Conservation (phyloP, 306 rosid genomes). For the Spatholobus suberectus region DNA sequence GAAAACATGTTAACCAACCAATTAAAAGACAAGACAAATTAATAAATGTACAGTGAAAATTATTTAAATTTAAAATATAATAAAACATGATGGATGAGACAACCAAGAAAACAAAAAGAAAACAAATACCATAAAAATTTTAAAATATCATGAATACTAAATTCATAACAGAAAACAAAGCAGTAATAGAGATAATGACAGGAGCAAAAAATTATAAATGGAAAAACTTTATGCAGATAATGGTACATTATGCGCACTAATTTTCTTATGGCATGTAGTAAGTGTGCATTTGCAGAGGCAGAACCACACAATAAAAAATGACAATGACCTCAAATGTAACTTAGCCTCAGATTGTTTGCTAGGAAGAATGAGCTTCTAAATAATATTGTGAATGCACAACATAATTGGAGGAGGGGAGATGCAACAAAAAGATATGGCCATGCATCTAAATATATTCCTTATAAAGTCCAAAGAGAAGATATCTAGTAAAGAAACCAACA, state of each 20-base stretch:
- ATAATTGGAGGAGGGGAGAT: not conserved
- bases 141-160: not conserved
- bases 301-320: constrained; percentile 7
- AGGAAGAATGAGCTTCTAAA: not conserved
- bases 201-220: not conserved
- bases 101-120: not conserved
- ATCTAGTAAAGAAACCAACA: not conserved
- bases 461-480: not conserved
- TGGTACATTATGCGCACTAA: not conserved
- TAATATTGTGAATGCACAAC: not conserved
- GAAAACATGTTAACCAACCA: constrained; percentile 23
- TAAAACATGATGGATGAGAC: constrained; percentile 19
- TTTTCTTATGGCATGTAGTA: not conserved
- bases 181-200: not conserved
- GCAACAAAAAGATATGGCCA: not conserved
- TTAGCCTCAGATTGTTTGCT: not conserved
- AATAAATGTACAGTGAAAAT: not conserved
- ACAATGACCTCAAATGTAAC: not conserved
- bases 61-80: constrained; percentile 3
- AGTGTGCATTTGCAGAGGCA: not conserved
- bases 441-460: not conserved
- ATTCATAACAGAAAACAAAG: constrained; percentile 14
- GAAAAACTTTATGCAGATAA: not conserved
- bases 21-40: not conserved
- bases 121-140: too few relatives aligned